Conservation (phyloP, 1,139 yeast species). For the Arxiozyma slooffiae region DNA sequence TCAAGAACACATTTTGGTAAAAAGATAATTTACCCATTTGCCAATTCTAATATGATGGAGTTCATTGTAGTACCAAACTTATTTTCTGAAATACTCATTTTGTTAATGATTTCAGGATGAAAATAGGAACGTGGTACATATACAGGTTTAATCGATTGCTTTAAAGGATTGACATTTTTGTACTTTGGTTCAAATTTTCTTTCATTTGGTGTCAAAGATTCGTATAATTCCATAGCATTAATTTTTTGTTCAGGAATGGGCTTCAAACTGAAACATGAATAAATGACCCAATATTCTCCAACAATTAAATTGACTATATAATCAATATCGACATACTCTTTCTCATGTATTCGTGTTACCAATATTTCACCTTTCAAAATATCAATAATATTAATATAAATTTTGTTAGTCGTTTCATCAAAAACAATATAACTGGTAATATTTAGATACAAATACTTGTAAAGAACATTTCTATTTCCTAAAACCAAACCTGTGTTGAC, state of each 20-base stretch:
- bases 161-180: slow-evolving; percentile 14
- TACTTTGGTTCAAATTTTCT: slow-evolving; percentile 23
- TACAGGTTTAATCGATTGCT: slow-evolving; percentile 34
- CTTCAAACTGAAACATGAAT: slow-evolving; percentile 47
- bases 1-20: slow-evolving; percentile 57
- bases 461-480: slow-evolving; percentile 64
- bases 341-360: slow-evolving; percentile 36
- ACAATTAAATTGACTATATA: slow-evolving; percentile 45
- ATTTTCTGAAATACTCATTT: slow-evolving; percentile 52
- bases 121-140: slow-evolving; percentile 48
- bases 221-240: slow-evolving; percentile 70
- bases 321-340: slow-evolving; percentile 31
- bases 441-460: slow-evolving; percentile 76
- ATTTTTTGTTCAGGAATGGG: slow-evolving; percentile 46
- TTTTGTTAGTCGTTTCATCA: slow-evolving; percentile 25
- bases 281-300: slow-evolving; percentile 81
- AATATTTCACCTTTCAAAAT: slow-evolving; percentile 59
- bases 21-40: slow-evolving; percentile 54
- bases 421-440: slow-evolving; percentile 46
- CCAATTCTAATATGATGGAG: slow-evolving; percentile 51
- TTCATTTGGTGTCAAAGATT: slow-evolving; percentile 43
- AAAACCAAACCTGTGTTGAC: slow-evolving; percentile 64
- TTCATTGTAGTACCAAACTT: slow-evolving; percentile 67
- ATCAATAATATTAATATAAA: slow-evolving; percentile 52
- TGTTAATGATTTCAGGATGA: slow-evolving; percentile 46